Evolutionary conservation across 306 rosid genomes (phyloP).

Genomic region (Sindora glabra): DNA sequence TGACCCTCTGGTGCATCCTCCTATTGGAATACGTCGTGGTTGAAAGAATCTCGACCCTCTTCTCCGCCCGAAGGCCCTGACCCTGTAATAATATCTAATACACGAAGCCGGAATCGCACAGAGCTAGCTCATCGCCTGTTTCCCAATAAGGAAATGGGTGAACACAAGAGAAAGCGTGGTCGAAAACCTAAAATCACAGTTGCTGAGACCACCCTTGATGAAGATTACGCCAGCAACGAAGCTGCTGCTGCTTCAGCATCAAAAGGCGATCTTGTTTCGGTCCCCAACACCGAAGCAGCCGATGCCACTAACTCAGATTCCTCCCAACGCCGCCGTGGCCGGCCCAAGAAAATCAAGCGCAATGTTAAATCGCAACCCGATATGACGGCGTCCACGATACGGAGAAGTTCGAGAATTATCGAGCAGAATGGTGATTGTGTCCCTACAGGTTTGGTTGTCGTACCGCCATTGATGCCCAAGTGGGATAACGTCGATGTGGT

Average conservation of each 20-base stretch:
- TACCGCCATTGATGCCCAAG: constrained; percentile 24
- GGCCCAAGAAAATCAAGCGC: constrained; percentile 34
- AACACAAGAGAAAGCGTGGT: constrained; percentile 43
- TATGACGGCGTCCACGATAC: constrained; percentile 20
- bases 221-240: constrained; percentile 3
- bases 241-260: background rate
- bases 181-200: constrained; percentile 34
- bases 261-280: constrained; percentile 13
- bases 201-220: constrained; percentile 2
- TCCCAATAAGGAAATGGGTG: constrained; percentile 29
- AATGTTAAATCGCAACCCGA: background rate
- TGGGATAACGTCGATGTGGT: constrained; percentile 39
- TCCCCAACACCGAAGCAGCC: constrained; percentile 12
- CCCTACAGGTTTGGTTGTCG: background rate
- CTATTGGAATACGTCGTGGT: no score
- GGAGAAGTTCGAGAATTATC: constrained; percentile 29
- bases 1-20: no score
- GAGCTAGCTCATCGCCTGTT: background rate
- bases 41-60: no score
- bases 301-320: constrained; percentile 13
- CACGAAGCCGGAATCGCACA: no score
- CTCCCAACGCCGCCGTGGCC: constrained; percentile 25
- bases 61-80: no score
- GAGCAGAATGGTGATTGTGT: constrained; percentile 36
- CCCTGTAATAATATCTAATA: no score